Evolutionary conservation across 2,329 filamentous ascomycete genomes (phyloP), one percentile per base, ranked within the genome.

Genomic region (Penicillium sp.): DNA sequence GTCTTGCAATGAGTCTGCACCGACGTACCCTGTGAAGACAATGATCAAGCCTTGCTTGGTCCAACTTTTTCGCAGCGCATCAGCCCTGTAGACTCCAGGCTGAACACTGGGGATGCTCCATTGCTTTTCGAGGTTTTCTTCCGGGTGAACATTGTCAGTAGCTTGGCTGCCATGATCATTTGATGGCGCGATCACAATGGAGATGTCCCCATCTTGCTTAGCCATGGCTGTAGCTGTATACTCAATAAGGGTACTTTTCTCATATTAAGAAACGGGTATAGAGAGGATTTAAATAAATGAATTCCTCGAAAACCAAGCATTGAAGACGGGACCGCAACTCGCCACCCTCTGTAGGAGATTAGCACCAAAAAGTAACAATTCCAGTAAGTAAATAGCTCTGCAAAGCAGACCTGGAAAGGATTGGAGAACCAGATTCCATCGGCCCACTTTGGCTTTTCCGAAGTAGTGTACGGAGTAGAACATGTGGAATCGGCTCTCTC

Each of bases 11-110:
- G 5, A 19, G 26, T 16, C 4, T 29, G 6, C 3, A 8, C 6
- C 10, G 35, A 16, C 32, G 1, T 39, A 61, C 60, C 61, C 60
- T 7, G 57, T 41, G 38, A 61, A 66, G 7, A 61, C 57, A 6
- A 60, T 45, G 4, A 56, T 51, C n/a, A 64, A 40, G 2, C 59
- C 59, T 35, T 56, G 50, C 44, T 53, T 61, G 1, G 61, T 60
- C 63, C 63, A 64, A 2, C 51, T 53, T 23, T 55, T 60, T 8
- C 59, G 57, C 36, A 64, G 46, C 13, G 61, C 48, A 27, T 61
- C 57, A 26, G 62, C 63, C 13, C 56, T 61, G 11, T 56, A 48
- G 10, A 65, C 63, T 43, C 63, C 62, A 8, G 62, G 54, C 36
- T 64, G 63, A 0, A 64, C 34, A 14, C 54, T 61, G 27, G 58